phyloP scores from a whole-genome alignment of 306 rosid species.

The Castanospermum australe region DNA sequence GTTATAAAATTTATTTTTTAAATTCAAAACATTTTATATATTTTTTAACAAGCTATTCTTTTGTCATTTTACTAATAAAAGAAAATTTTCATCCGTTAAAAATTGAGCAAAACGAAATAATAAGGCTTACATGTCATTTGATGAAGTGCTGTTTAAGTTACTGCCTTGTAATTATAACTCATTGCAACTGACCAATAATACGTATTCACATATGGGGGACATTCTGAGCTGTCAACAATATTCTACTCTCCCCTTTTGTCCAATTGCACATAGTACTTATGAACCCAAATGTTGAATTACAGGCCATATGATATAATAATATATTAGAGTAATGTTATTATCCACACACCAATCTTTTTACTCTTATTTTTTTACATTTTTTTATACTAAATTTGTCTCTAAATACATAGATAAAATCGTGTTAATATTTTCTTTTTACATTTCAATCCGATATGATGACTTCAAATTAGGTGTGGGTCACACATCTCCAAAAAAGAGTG shows the following conservation, averaged over 20 bases:
- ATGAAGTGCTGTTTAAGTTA: neutral
- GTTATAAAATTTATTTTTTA: too few relatives aligned
- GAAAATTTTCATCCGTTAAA: too few relatives aligned
- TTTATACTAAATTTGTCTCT: neutral
- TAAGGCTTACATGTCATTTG: slow-evolving; percentile 8
- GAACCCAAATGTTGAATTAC: neutral
- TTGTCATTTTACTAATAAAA: too few relatives aligned
- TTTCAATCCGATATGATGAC: too few relatives aligned
- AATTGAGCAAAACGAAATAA: neutral
- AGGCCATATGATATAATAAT: neutral
- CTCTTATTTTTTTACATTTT: neutral
- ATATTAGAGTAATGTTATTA: too few relatives aligned
- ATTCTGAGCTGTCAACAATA: slow-evolving; percentile 23
- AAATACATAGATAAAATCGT: neutral
- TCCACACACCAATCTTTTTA: neutral
- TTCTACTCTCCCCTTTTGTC: neutral
- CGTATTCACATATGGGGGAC: neutral
- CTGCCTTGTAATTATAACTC: slow-evolving; percentile 1
- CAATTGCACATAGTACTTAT: neutral
- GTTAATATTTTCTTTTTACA: neutral
- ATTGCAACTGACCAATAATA: slow-evolving; percentile 1
- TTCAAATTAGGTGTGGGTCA: neutral
- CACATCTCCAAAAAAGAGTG: neutral
- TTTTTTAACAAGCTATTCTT: too few relatives aligned
- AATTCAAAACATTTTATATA: too few relatives aligned